Conservation (phyloP, 2,329 filamentous ascomycete species). For the Penicillium concentricum region DNA sequence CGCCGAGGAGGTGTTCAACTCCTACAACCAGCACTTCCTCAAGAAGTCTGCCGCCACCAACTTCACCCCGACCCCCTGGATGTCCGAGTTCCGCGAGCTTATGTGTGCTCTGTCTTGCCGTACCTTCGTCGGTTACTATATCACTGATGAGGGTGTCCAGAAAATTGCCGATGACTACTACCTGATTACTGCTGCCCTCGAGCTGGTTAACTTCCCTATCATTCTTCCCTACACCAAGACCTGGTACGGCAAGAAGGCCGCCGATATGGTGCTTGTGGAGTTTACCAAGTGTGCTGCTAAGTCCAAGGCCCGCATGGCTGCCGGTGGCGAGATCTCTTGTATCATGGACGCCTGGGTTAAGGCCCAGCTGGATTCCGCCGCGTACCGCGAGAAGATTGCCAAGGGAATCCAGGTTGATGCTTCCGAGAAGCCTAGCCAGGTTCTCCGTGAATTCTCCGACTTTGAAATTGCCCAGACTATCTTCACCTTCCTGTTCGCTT, state of each 20-base stretch:
- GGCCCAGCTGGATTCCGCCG: conserved; percentile 80
- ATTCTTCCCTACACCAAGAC: conserved; percentile 93
- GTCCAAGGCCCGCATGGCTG: conserved; percentile 86
- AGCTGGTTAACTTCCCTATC: conserved; percentile 97
- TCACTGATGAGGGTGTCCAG: conserved; percentile 84
- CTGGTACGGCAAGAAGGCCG: conserved; percentile 95
- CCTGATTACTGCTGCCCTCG: conserved; percentile 89
- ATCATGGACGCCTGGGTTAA: conserved; percentile 96
- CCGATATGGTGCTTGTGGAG: conserved; percentile 85
- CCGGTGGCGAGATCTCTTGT: conserved; percentile 80
- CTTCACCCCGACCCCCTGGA: conserved; percentile 79
- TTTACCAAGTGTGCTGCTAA: conserved; percentile 91
- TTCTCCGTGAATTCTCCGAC: conserved; percentile 84
- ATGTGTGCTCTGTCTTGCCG: conserved; percentile 94
- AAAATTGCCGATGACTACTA: conserved; percentile 97
- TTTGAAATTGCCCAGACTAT: conserved; percentile 90
- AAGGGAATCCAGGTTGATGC: conserved; percentile 67
- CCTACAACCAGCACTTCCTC: conserved; percentile 79
- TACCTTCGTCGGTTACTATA: conserved; percentile 96
- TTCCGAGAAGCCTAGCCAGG: conserved; percentile 75
- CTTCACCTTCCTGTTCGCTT: conserved; percentile 96
- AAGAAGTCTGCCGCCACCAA: conserved; percentile 69
- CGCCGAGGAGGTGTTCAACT: conserved; percentile 87
- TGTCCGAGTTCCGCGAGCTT: conserved; percentile 87
- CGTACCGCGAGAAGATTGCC: conserved; percentile 75